Evolutionary conservation across 2,329 filamentous ascomycete genomes (phyloP).

Genomic region (Amauroascus niger): DNA sequence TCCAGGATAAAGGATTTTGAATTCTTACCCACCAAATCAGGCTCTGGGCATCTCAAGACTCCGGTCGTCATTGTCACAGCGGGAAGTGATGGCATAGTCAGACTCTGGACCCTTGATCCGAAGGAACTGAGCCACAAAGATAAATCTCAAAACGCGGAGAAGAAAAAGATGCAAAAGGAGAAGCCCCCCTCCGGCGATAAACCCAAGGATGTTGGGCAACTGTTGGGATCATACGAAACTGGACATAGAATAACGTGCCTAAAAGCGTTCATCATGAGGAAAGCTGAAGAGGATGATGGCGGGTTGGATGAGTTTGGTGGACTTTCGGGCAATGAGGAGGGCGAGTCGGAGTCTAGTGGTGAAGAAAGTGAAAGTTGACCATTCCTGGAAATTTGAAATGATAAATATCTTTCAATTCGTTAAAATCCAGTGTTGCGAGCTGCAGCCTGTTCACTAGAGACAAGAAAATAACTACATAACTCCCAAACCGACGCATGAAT

Average conservation of each 20-base stretch:
- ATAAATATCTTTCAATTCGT: no score
- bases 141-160: constrained; percentile 10
- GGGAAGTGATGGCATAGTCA: constrained; percentile 77
- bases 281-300: constrained; percentile 43
- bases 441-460: no score
- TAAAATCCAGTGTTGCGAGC: no score
- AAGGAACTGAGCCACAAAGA: constrained; percentile 22
- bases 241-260: constrained; percentile 84
- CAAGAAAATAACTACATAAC: no score
- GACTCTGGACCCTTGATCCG: constrained; percentile 57
- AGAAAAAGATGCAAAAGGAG: constrained; percentile 16
- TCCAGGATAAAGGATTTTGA: constrained; percentile 84
- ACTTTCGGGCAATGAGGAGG: constrained; percentile 27
- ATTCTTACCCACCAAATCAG: constrained; percentile 41
- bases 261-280: constrained; percentile 74
- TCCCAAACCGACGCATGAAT: no score
- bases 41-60: constrained; percentile 25
- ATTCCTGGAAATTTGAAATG: background rate
- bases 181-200: constrained; percentile 17
- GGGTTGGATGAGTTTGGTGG: constrained; percentile 50
- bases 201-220: constrained; percentile 47
- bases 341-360: constrained; percentile 19
- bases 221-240: constrained; percentile 73
- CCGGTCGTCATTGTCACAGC: constrained; percentile 60
- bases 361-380: background rate